Evolutionary conservation across 495 filamentous ascomycete species (phyloP), one percentile per base, ranked within the genome.

Genomic region (Penicillium antarcticum): DNA sequence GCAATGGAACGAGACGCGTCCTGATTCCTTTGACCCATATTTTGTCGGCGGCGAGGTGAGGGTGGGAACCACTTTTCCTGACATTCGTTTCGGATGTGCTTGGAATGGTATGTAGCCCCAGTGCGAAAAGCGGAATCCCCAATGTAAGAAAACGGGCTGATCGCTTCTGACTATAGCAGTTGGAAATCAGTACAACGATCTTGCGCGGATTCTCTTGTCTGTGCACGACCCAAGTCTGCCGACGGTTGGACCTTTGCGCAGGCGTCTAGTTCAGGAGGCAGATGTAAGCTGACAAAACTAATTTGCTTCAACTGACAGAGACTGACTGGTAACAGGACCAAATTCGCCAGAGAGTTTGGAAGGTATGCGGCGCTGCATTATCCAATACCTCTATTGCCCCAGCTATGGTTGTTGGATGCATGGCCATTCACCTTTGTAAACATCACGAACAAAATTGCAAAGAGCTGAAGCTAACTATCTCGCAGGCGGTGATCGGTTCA

Each of bases 351-450:
- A 53, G 58, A 11, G 55, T 64, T 11, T 64, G 58, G 61, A 57
- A 46, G 17, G 53, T 59, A 14, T 64, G 61, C 45, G 61, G 61
- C 17, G 58, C 58, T 41, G 59, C 58, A n/a, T 40, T 64, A 31
- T 53, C 61, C 14, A 62, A 64, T 40, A 21, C 48, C 11, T 53
- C 58, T 37, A 58, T 64, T 5, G 58, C 61, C 14, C 55, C 58
- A 11, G 52, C 53, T 13, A 59, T 64, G 58, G 61, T 64, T n/a
- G 52, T 56, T 3, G 61, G 58, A 10, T 64, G 61, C 17, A 57
- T 62, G 61, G 58, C 58, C 7, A 54, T 64, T 9, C 55, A 64
- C 46, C 48, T 58, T 19, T 61, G 58, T 64, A 48, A 61, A 58
- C 10, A 35, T 3, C n/a, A 24, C 5, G 16, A 14, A 21, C 12